Percentiles rank a stretch among this genome's conserved stretches.
Conservation (phyloP, 768 basidiomycete genomes). For the Thelephora aurantiotincta region DNA sequence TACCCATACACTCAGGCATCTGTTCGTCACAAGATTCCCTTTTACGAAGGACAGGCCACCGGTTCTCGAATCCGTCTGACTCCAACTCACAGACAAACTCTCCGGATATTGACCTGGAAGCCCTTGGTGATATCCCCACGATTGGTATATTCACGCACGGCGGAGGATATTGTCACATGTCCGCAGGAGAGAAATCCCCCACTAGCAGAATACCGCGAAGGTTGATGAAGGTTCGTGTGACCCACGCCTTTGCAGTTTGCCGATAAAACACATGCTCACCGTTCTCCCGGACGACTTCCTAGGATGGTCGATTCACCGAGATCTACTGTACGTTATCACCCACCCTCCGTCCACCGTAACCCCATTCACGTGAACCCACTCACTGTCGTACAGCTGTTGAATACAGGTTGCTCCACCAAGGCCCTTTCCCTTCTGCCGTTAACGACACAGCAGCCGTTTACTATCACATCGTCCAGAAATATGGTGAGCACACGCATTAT, state of each 20-base stretch:
- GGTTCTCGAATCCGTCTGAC: background rate
- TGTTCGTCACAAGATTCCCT: background rate
- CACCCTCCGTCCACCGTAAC: background rate
- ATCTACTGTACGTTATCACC: conserved; percentile 14
- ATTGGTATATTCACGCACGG: conserved; percentile 41
- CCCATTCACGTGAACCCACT: background rate
- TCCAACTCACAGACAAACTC: background rate
- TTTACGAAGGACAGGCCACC: background rate
- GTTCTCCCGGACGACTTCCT: background rate
- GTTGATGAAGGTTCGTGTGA: conserved; percentile 23
- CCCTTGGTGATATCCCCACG: conserved; percentile 17
- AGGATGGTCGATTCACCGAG: conserved; percentile 21
- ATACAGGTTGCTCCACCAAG: conserved; percentile 37
- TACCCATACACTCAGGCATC: background rate
- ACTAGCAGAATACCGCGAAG: conserved; percentile 35
- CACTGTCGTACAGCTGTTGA: conserved; percentile 23
- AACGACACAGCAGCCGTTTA: conserved; percentile 40
- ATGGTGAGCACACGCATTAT: conserved; percentile 11
- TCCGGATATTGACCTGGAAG: conserved; percentile 13
- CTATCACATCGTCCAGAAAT: conserved; percentile 24
- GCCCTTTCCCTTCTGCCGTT: conserved; percentile 37
- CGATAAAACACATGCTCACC: background rate
- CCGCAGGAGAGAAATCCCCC: conserved; percentile 32
- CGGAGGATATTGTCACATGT: conserved; percentile 45
- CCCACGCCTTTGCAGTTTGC: background rate